These are phyloP conservation scores for Pyrenophora graminea DNA, from an alignment of 2,329 filamentous ascomycete genomes.

Conservation along the genomic window DNA sequence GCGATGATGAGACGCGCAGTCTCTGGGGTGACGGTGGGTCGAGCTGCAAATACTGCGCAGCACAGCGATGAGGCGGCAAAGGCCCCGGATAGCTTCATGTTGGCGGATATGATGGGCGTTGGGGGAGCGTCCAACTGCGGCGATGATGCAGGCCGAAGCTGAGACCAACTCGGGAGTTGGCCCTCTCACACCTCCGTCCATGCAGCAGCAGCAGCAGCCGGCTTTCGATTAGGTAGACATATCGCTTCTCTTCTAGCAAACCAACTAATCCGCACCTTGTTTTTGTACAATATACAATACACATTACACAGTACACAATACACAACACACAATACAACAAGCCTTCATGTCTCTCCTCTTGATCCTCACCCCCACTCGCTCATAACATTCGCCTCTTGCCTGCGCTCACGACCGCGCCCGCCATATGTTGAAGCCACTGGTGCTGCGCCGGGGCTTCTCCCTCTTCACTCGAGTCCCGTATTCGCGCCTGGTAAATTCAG, in stretches of 20 bases:
- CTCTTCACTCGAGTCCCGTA: constrained; percentile 35
- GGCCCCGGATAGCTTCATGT: constrained; percentile 52
- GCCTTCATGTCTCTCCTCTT: constrained; percentile 25
- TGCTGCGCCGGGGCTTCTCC: constrained; percentile 45
- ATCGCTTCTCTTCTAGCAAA: too few relatives aligned
- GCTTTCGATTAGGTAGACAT: too few relatives aligned
- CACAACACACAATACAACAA: neutral
- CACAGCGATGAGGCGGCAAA: constrained; percentile 48
- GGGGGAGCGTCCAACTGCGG: constrained; percentile 22
- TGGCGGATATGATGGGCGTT: constrained; percentile 34
- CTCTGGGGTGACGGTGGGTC: constrained; percentile 46
- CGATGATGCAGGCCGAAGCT: constrained; percentile 30
- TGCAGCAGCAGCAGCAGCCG: too few relatives aligned
- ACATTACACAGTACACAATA: neutral
- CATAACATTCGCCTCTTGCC: constrained; percentile 15
- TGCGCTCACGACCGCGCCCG: constrained; percentile 17
- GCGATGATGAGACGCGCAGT: constrained; percentile 57
- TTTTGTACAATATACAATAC: neutral
- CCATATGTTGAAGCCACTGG: constrained; percentile 46
- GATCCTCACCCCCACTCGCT: constrained; percentile 13
- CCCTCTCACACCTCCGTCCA: constrained; percentile 11
- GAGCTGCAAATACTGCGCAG: constrained; percentile 39
- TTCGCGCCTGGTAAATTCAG: constrained; percentile 29
- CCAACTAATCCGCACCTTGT: neutral
- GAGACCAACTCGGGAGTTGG: constrained; percentile 21